Evolutionary conservation across 768 basidiomycete species (phyloP), one percentile per base, ranked within the genome.

Genomic region (Trametes sanguinea): DNA sequence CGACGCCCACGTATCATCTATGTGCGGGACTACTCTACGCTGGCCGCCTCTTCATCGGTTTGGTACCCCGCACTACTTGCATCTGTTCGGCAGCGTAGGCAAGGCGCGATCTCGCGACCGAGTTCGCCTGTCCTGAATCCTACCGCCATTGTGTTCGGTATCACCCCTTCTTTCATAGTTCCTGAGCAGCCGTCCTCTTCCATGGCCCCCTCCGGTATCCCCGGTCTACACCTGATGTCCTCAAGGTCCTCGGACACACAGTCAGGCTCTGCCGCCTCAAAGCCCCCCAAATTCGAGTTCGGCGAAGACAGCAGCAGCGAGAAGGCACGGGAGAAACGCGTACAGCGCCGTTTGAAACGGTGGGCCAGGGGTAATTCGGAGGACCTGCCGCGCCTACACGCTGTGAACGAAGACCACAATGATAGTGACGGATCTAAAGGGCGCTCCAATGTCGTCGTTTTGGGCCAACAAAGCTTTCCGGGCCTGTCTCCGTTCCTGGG

Each of bases 121-220:
- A 79, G 84, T 5, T 83, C 85, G n/a, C 81, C 85, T 1, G 81
- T 86, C 11, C 65, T 74, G 39, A 85, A 85, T 69, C 92, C 94
- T 2, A 90, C 88, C 67, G 85, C 88, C 7, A 92, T 97, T 50
- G 80, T 97, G 16, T 90, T 96, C 68, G 93, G 94, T n/a, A 85
- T 92, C 68, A 87, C 89, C 0, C 93, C 94, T 30, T 77, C 90
- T 3, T 75, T 94, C n/a, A 76, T 84, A 13, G 80, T 83, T n/a
- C 76, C 83, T 9, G 65, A 70, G 67, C 22, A 22, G 22, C 51
- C 74, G 68, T 40, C 73, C 2, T 47, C 67, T 5, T 60, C 70
- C 29, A 62, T 75, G 2, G 68, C 78, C 14, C 72, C 70, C 27
- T 47, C 68, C 1, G 68, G 68, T 40, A 48, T 63, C 4, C 76